These are phyloP conservation scores for Schizosaccharomyces cryophilus DNA, from an alignment of 805 yeast genomes.

Conservation along the genomic window DNA sequence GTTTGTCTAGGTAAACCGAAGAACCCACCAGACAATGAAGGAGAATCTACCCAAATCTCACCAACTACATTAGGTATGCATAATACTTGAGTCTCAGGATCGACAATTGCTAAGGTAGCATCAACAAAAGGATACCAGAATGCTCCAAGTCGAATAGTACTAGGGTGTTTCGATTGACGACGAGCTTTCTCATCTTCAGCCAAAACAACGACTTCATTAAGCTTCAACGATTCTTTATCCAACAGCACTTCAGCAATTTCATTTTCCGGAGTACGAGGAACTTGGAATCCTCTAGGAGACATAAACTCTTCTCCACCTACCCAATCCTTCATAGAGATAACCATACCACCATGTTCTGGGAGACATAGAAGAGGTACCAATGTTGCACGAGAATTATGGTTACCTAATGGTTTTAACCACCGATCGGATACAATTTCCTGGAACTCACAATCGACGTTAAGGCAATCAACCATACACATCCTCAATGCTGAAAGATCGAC, in stretches of 20 bases:
- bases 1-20: slow-evolving; percentile 52
- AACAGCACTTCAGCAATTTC: slow-evolving; percentile 39
- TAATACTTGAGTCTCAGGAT: slow-evolving; percentile 66
- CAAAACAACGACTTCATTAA: slow-evolving; percentile 45
- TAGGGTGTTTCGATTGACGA: background rate
- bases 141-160: slow-evolving; percentile 45
- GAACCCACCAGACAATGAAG: slow-evolving; percentile 72
- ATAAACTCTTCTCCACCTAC: slow-evolving; percentile 42
- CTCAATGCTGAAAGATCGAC: slow-evolving; percentile 58
- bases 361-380: slow-evolving; percentile 74
- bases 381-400: slow-evolving; percentile 44
- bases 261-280: slow-evolving; percentile 17
- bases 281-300: slow-evolving; percentile 23
- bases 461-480: slow-evolving; percentile 76
- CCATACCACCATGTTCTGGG: slow-evolving; percentile 90
- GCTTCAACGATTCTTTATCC: slow-evolving; percentile 46
- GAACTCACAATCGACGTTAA: slow-evolving; percentile 80
- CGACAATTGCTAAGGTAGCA: slow-evolving; percentile 77
- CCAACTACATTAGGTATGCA: slow-evolving; percentile 65
- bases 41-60: slow-evolving; percentile 93
- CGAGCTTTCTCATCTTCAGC: slow-evolving; percentile 12
- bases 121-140: slow-evolving; percentile 91
- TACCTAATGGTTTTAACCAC: slow-evolving; percentile 78
- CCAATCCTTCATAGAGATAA: slow-evolving; percentile 80
- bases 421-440: slow-evolving; percentile 69